Evolutionary conservation across 768 basidiomycete genomes (phyloP).

Genomic region (Gyrodon lividus): DNA sequence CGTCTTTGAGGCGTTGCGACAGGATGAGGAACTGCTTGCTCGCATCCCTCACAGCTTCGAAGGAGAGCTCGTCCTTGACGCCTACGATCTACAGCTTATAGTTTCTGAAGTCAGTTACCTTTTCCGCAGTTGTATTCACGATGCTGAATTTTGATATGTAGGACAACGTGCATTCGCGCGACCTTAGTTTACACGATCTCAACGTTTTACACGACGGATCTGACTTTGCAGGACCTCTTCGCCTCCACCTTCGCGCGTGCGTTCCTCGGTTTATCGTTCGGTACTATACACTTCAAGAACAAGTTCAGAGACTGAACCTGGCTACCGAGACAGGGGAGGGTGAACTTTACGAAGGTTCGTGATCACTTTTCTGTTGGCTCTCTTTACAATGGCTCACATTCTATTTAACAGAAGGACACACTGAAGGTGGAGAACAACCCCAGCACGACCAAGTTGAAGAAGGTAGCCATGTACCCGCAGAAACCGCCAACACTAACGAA

Average conservation of each 20-base stretch:
- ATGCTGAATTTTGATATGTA: constrained; percentile 26
- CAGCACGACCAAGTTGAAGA: constrained; percentile 9
- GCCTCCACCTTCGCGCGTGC: constrained; percentile 48
- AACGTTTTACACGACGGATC: constrained; percentile 68
- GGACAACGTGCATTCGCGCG: constrained; percentile 70
- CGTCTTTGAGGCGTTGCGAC: constrained; percentile 71
- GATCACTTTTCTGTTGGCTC: neutral
- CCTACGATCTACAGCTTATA: constrained; percentile 63
- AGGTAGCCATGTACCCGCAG: neutral
- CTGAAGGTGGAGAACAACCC: constrained; percentile 5
- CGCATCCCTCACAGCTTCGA: constrained; percentile 47
- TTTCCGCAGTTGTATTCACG: neutral
- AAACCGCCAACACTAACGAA: neutral
- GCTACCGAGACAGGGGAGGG: constrained; percentile 14
- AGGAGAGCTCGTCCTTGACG: constrained; percentile 66
- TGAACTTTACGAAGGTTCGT: constrained; percentile 23
- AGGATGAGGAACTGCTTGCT: constrained; percentile 50
- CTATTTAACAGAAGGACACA: constrained; percentile 13
- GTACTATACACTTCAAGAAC: constrained; percentile 62
- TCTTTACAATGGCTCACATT: constrained; percentile 1
- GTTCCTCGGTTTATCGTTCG: constrained; percentile 64
- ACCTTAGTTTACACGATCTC: constrained; percentile 71
- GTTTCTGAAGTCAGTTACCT: constrained; percentile 57
- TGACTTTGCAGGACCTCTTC: constrained; percentile 60
- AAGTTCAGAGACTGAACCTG: constrained; percentile 43